A percentile compares a stretch with the other conserved stretches of the same genome.
These are phyloP conservation scores for Fusarium coicis DNA, from an alignment of 2,329 filamentous ascomycete genomes.

Conservation along the genomic window DNA sequence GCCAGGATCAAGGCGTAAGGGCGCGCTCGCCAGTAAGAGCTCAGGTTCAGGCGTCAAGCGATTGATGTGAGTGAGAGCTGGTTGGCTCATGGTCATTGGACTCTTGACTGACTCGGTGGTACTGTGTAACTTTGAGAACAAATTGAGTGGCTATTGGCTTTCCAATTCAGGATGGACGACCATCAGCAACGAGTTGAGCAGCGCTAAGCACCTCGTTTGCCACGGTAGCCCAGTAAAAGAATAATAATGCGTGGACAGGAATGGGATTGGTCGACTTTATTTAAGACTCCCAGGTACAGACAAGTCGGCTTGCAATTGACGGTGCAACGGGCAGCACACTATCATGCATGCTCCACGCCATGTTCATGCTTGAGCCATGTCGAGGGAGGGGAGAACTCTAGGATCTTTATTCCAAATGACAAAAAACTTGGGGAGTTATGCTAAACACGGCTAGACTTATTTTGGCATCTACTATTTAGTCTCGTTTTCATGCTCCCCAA, in stretches of 20 bases:
- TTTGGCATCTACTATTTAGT: not conserved
- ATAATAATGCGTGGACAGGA: not conserved
- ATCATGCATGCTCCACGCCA: constrained; percentile 18
- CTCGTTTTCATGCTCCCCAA: not conserved
- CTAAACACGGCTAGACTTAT: not conserved
- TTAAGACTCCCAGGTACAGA: constrained; percentile 24
- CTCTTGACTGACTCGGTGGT: constrained; percentile 29
- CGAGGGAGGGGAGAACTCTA: not conserved
- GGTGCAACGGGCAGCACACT: not conserved
- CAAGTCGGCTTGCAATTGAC: not conserved
- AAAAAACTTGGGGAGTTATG: not conserved
- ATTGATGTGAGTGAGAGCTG: constrained; percentile 5
- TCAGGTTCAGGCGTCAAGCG: constrained; percentile 28
- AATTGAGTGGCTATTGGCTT: constrained; percentile 35
- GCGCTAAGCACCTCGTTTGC: constrained; percentile 20
- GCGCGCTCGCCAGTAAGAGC: constrained; percentile 10
- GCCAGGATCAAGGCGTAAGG: constrained; percentile 10
- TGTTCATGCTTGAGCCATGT: constrained; percentile 18
- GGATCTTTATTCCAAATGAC: not conserved
- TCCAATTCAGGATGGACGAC: constrained; percentile 4
- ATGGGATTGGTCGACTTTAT: constrained; percentile 21
- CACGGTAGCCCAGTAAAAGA: not conserved
- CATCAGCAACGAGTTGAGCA: constrained; percentile 4
- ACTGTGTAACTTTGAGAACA: not conserved
- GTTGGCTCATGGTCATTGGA: constrained; percentile 16